Base-by-base conservation (phyloP, 2,329 filamentous ascomycete species). In the Aspergillus niger region DNA sequence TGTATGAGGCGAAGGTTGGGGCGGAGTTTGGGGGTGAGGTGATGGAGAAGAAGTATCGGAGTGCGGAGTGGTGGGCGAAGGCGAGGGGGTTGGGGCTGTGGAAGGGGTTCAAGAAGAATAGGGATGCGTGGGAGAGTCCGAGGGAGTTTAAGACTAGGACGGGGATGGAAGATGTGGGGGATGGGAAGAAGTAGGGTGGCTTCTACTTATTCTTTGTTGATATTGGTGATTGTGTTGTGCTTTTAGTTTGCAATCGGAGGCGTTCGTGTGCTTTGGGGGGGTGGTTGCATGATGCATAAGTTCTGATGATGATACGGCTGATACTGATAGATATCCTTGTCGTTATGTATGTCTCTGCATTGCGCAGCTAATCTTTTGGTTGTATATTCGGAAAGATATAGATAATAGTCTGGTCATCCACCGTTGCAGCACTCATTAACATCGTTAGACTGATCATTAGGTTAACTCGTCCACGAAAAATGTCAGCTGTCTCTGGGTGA, bases 1-100 rank as follows among this genome's bases (percentile, higher is more conserved):
- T 95, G 3, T 99, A 98, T 74, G 95, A 98, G 78, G 94, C 92
- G 28, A 98, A 96, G 77, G 85, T 83, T 5, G 95, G 94, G 3
- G 89, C 86, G 20, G 95, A 98, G 73, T 99, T 95, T 81, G 95
- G 95, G 24, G 86, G 88, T 0, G 80, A 85, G 58, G 85, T 88
- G 68, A 70, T 76, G 66, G 79, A 83, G 66, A 67, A 66, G 50
- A 77, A 74, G 62, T 84, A 83, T 67, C 72, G 79, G 28, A 70
- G 72, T 17, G 79, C 80, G 2, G 82, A 84, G 62, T 74, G 71
- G 68, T 73, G 80, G 74, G 91, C 91, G 3, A 91, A 87, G 79
- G 79, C 72, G 63, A 84, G 83, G 71, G 85, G 85, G 64, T 81
- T 80, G 67, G 91, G 91, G 0, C 86, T 98, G 80, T 98, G 95